Base-by-base conservation (phyloP, 2,329 filamentous ascomycete species). In the Aspergillus costaricaensis region DNA sequence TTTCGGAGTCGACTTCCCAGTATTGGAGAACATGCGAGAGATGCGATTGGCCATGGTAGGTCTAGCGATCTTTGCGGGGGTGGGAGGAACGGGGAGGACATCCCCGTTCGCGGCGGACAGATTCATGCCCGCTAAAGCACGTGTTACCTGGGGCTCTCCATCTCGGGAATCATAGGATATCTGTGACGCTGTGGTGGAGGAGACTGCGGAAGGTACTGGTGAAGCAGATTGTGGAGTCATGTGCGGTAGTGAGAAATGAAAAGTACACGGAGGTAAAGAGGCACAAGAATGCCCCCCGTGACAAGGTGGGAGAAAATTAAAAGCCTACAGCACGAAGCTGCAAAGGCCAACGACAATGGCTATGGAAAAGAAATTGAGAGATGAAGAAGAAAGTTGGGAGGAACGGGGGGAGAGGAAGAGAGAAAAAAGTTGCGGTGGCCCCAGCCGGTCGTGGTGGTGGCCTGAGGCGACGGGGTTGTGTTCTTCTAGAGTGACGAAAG, bases 21-120 rank as follows among this genome's bases (percentile, higher is more conserved):
- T 70, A 57, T 75, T 71, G 23, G 76, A 75, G 65, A 81, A 81
- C 77, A 81, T 81, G 62, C 79, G 79, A 17, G 79, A 77, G 50
- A 81, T 68, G 52, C 77, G 77, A 63, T 74, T 69, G 52, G 78
- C 73, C 78, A 81, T 80, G 25, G 76, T 80, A 19, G 76, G 68
- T 67, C 71, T 79, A 36, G 71, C 68, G 7, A 70, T 66, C 62
- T 78, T 78, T 15, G 68, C 62, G 50, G 65, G 62, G 62, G 49
- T 67, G 62, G 66, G 74, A 59, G 65, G 68, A 21, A 67, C 50
- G 62, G 76, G 69, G 57, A 73, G 69, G 23, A 65, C 65, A 56
- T 74, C 72, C 65, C 76, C 76, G 62, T 76, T 76, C 62, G 64
- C 60, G 56, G 70, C 69, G 66, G 74, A 74, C 64, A 78, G 68